Evolutionary conservation across 345 rosid genomes (phyloP), one percentile per base, ranked within the genome.

Genomic region (Syzygium aromaticum): DNA sequence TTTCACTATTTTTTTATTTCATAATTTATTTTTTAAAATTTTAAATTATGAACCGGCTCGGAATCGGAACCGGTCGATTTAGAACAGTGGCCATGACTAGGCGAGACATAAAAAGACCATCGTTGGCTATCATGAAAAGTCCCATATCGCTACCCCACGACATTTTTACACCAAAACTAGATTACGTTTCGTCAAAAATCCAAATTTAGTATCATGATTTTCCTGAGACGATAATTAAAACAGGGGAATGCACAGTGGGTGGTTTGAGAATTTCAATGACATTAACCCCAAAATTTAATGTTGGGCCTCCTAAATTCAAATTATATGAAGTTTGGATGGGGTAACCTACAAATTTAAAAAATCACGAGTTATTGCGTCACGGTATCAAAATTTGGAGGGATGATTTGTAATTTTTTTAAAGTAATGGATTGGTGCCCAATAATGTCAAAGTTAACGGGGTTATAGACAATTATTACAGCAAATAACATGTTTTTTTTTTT

Each of bases 101-200:
- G n/a, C n/a, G n/a, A 61, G 33, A n/a, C 8, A 63, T 63, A 28
- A 28, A 1, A 28, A 63, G 21, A 63, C 17, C 33, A 28, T 2
- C 9, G 0, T 7, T 7, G 11, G 7, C 2, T 63, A 63, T 14
- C 38, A 14, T 28, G 2, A 3, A 63, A 63, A 63, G 22, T 15
- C 1, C 0, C 11, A 63, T 6, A 63, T 3, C 1, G 1, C 2
- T 15, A 28, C 40, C 15, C 9, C 21, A 15, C 14, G 28, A 63
- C 28, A 15, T 15, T 5, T 27, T 14, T 28, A 28, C 4, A 7
- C 16, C 11, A 63, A 63, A 63, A 63, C 0, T 63, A 15, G 28
- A 63, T 28, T 63, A 28, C 40, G 2, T 28, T 8, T 63, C 8
- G 4, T 15, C 10, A 15, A 63, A 63, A 28, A 15, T 28, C 9